phyloP scores from a whole-genome alignment of 441 rosid genomes.

The Corymbia citriodora region DNA sequence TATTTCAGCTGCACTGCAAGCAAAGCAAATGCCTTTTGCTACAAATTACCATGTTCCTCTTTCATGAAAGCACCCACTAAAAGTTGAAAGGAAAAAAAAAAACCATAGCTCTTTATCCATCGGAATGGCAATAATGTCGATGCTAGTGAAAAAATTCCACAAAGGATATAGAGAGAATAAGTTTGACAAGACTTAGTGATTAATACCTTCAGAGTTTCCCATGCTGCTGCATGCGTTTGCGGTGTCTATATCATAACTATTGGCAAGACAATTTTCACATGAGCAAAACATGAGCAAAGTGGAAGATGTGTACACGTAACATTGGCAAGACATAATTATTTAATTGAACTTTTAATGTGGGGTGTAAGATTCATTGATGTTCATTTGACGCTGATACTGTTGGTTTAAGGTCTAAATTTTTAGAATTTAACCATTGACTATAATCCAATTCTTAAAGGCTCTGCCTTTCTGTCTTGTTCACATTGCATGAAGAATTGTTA shows the following conservation, averaged over 20 bases:
- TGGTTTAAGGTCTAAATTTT: not conserved
- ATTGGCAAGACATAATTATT: not conserved
- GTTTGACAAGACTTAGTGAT: not conserved
- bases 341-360: not conserved
- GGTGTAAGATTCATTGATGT: not conserved
- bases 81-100: not conserved
- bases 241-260: conserved; percentile 36
- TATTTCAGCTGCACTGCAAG: not conserved
- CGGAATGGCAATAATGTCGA: not conserved
- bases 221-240: conserved; percentile 64
- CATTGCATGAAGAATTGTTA: not conserved
- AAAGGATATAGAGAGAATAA: not conserved
- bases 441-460: not conserved
- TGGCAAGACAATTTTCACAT: too few relatives aligned
- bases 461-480: not conserved
- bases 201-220: conserved; percentile 60
- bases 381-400: not conserved
- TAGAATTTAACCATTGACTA: not conserved
- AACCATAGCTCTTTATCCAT: not conserved
- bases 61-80: not conserved
- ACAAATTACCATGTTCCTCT: not conserved
- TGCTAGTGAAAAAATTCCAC: not conserved
- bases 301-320: not conserved
- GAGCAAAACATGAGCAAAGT: not conserved
- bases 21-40: not conserved